Evolutionary conservation across 768 basidiomycete species (phyloP).

Genomic region (Gymnopilus junonius): DNA sequence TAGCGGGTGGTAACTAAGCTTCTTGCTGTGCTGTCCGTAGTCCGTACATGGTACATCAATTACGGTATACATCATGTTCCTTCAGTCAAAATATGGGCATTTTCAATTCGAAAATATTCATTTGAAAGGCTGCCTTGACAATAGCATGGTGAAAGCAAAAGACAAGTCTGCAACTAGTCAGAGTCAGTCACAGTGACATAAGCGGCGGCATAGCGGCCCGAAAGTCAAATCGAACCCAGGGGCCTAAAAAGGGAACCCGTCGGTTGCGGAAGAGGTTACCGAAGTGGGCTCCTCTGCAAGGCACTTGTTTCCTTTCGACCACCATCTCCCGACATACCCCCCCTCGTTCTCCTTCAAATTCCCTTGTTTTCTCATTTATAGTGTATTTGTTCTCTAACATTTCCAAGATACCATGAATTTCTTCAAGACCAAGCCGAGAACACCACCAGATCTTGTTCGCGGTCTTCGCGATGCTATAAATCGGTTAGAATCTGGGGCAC

Average conservation of each 20-base stretch:
- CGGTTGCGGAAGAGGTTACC: constrained; percentile 18
- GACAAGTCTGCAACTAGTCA: constrained; percentile 1
- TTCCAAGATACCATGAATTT: constrained; percentile 72
- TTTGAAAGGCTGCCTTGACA: not conserved
- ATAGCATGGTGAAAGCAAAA: constrained; percentile 1
- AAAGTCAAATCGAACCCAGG: constrained; percentile 22
- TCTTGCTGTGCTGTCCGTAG: no score
- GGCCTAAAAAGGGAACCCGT: constrained; percentile 28
- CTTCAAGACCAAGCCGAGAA: constrained; percentile 90
- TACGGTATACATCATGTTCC: no score
- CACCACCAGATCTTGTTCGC: constrained; percentile 87
- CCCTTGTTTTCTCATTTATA: constrained; percentile 12
- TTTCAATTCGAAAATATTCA: not conserved
- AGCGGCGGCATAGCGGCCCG: constrained; percentile 8
- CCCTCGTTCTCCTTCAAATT: constrained; percentile 3
- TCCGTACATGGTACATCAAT: no score
- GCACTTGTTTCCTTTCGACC: constrained; percentile 10
- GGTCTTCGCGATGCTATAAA: constrained; percentile 80
- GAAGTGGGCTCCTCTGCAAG: constrained; percentile 16
- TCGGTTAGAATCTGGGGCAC: constrained; percentile 72
- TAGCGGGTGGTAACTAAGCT: no score
- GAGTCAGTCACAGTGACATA: not conserved
- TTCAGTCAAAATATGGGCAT: no score
- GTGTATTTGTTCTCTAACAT: not conserved
- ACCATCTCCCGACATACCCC: constrained; percentile 11